Percentiles rank a stretch among this genome's conserved stretches.
These are phyloP conservation scores for Boletus insuetus DNA, from an alignment of 768 basidiomycete species.

Conservation along the genomic window DNA sequence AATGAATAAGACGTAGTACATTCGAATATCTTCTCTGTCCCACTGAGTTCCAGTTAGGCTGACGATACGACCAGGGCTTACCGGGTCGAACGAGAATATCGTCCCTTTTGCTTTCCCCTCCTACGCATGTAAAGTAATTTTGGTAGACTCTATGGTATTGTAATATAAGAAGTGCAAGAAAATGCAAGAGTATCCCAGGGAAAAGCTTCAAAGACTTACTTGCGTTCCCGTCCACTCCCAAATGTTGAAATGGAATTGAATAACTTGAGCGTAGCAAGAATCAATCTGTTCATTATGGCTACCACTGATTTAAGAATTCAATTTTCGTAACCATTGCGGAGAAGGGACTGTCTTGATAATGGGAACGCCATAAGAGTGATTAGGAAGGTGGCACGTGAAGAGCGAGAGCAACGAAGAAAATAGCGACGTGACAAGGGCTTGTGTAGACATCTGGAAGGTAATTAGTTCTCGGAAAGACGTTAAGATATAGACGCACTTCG, in stretches of 20 bases:
- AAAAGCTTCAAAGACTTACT: conserved; percentile 61
- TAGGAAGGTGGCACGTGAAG: conserved; percentile 64
- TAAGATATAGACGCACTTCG: conserved; percentile 39
- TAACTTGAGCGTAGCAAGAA: conserved; percentile 63
- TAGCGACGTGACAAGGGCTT: conserved; percentile 47
- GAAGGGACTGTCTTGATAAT: conserved; percentile 61
- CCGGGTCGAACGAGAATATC: conserved; percentile 57
- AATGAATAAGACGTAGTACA: conserved; percentile 68
- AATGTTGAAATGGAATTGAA: conserved; percentile 61
- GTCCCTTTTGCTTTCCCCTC: conserved; percentile 38
- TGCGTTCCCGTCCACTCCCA: conserved; percentile 64
- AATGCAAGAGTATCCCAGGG: conserved; percentile 61
- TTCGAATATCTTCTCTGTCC: conserved; percentile 65
- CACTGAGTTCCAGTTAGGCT: neutral
- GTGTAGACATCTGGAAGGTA: conserved; percentile 37
- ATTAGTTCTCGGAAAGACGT: neutral
- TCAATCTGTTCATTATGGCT: conserved; percentile 62
- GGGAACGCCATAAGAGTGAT: conserved; percentile 59
- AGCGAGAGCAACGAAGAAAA: conserved; percentile 61
- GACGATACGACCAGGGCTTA: conserved; percentile 21
- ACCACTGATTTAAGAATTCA: conserved; percentile 63
- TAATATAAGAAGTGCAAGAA: neutral
- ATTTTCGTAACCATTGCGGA: conserved; percentile 48
- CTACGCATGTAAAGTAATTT: conserved; percentile 72
- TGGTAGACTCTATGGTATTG: conserved; percentile 56